Base-by-base conservation (phyloP, 345 rosid species). In the Salix exigua region DNA sequence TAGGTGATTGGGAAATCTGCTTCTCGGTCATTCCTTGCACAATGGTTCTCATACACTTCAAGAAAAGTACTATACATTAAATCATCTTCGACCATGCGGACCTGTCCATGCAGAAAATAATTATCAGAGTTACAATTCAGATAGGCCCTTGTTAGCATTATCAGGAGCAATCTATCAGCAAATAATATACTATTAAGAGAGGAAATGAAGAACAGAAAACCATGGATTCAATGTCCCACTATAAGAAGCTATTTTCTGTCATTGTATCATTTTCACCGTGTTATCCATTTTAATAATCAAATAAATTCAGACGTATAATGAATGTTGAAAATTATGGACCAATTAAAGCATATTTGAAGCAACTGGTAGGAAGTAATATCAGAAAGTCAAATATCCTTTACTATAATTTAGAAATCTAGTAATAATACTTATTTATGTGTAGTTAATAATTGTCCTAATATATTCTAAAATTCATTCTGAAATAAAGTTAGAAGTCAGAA, bases 71-170 rank as follows among this genome's bases (percentile, higher is more conserved):
- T 94, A 88, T 89, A 96, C 97, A 92, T 94, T 74, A 94, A 81
- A 86, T 96, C 97, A 74, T 96, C 99, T 87, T 96, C 99, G 50
- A 96, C 99, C 99, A 96, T 91, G 76, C 98, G 96, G 35, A 96
- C 99, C 99, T 96, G 87, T 77, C 21, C 68, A 55, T 21, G 51
- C 62, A 71, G 51, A 53, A 42, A 68, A 23, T n/a, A 13, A 55
- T 50, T 33, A 50, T 62, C 37, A 51, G 40, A 11, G 50, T 14
- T 9, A 44, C 11, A 12, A 53, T 69, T 74, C 69, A 61, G n/a
- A 55, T 30, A 42, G 37, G 46, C 64, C 48, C 31, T 25, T 44
- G 11, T 48, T 3, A 53, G 11, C 30, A 35, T 13, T 55, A 72
- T 61, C 66, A 72, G n/a, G 37, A 4, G 42, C 68, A 65, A 2